Percentiles rank a stretch among this genome's conserved stretches.
Conservation (phyloP, 805 yeast species). For the Candida lessepsii region DNA sequence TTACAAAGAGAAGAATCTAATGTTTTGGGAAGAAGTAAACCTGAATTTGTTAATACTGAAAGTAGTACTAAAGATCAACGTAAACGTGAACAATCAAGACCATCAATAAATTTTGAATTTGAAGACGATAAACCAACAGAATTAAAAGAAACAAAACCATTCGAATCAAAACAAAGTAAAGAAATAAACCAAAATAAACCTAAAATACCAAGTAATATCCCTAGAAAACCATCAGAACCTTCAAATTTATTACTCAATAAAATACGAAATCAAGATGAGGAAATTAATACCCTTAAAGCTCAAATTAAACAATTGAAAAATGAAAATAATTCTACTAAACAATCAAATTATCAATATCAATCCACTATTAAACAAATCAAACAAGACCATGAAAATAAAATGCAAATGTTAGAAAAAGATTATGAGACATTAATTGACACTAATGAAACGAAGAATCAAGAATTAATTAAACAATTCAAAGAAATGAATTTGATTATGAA, state of each 20-base stretch:
- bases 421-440: conserved; percentile 8
- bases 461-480: conserved; percentile 3
- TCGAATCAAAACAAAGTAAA: not conserved
- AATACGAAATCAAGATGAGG: conserved; percentile 11
- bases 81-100: too few species aligned
- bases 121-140: too few species aligned
- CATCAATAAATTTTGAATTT: too few species aligned
- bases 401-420: not conserved
- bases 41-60: too few species aligned
- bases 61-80: too few species aligned
- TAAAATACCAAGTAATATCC: not conserved
- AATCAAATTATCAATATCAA: conserved; percentile 13
- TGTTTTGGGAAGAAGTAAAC: too few species aligned
- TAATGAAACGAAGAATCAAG: not conserved
- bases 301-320: conserved; percentile 11
- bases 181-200: not conserved
- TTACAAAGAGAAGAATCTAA: too few species aligned
- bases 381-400: not conserved
- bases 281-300: conserved; percentile 11
- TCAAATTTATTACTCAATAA: conserved; percentile 12
- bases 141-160: not conserved
- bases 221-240: not conserved
- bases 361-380: conserved; percentile 3
- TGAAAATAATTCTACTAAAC: conserved; percentile 13
- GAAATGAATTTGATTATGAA: not conserved